phyloP scores from a whole-genome alignment of 495 filamentous ascomycete species.

The Aspergillus campestris region DNA sequence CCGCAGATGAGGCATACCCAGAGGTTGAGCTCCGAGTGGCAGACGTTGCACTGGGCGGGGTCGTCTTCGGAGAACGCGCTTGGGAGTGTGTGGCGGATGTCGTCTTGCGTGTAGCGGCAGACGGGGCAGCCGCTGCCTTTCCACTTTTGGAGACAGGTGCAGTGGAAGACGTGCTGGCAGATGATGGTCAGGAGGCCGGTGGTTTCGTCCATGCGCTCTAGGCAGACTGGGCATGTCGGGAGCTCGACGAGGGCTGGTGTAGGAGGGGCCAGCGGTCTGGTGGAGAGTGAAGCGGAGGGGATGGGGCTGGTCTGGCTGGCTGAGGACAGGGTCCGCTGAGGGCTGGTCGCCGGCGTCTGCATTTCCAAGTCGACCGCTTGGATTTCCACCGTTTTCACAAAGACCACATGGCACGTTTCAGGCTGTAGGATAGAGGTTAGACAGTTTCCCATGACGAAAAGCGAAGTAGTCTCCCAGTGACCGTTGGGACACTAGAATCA shows the following conservation, averaged over 20 bases:
- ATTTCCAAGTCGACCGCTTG: slow-evolving; percentile 25
- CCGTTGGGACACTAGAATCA: too few species aligned
- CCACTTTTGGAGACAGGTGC: slow-evolving; percentile 94
- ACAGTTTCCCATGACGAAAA: slow-evolving; percentile 1
- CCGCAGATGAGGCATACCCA: slow-evolving; percentile 96
- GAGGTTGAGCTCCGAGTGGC: slow-evolving; percentile 69
- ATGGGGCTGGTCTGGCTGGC: slow-evolving; percentile 37
- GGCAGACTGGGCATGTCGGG: slow-evolving; percentile 91
- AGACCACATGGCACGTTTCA: slow-evolving; percentile 93
- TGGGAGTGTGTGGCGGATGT: slow-evolving; percentile 27
- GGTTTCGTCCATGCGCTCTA: slow-evolving; percentile 98
- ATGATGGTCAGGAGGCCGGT: slow-evolving; percentile 90
- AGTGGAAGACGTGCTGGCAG: slow-evolving; percentile 98
- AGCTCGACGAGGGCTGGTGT: slow-evolving; percentile 85
- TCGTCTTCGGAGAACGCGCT: slow-evolving; percentile 25
- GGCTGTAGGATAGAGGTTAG: slow-evolving; percentile 43
- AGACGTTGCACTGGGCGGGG: slow-evolving; percentile 57
- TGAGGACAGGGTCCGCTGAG: slow-evolving; percentile 24
- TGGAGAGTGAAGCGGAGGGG: slow-evolving; percentile 46
- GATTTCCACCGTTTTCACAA: slow-evolving; percentile 83
- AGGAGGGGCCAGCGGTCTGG: slow-evolving; percentile 83
- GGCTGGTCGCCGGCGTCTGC: slow-evolving; percentile 31
- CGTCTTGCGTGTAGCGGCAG: slow-evolving; percentile 76
- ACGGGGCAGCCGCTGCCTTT: slow-evolving; percentile 88
- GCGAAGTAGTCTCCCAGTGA: too few species aligned